phyloP scores from a whole-genome alignment of 2,329 filamentous ascomycete genomes.

The Ascochyta viciae-villosae region DNA sequence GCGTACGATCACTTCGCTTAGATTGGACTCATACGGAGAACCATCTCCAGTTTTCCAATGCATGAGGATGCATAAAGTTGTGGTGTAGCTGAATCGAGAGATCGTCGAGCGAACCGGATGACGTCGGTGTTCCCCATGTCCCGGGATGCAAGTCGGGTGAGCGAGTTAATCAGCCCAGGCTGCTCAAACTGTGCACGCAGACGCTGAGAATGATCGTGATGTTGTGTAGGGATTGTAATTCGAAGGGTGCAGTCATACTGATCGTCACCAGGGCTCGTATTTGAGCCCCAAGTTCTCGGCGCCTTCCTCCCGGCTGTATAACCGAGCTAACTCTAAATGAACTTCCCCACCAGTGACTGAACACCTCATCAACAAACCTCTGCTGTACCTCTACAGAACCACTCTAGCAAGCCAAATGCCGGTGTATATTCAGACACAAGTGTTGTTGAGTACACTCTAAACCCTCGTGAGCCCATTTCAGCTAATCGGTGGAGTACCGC shows the following conservation, averaged over 20 bases:
- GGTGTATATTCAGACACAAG: too few relatives aligned
- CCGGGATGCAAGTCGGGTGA: not conserved
- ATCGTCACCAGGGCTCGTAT: not conserved
- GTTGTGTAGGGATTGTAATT: too few relatives aligned
- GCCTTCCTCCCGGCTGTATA: conserved; percentile 3
- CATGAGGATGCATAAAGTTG: conserved; percentile 7
- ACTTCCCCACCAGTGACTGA: not conserved
- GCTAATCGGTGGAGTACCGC: not conserved
- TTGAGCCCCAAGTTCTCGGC: not conserved
- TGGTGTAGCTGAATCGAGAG: conserved; percentile 2
- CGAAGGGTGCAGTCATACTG: not conserved
- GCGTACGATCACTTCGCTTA: not conserved
- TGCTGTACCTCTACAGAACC: not conserved
- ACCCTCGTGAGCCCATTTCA: not conserved
- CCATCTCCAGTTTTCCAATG: conserved; percentile 1
- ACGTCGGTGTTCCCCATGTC: not conserved
- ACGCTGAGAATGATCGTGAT: too few relatives aligned
- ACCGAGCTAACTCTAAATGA: conserved; percentile 7
- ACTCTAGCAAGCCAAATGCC: too few relatives aligned
- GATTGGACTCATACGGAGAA: not conserved
- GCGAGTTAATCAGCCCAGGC: not conserved
- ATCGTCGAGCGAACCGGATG: not conserved
- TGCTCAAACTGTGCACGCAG: not conserved
- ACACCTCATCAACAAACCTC: not conserved
- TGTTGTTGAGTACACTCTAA: not conserved